Percentiles rank a stretch among this genome's conserved stretches.
Conservation (phyloP, 495 filamentous ascomycete genomes). For the Apodospora peruviana region DNA sequence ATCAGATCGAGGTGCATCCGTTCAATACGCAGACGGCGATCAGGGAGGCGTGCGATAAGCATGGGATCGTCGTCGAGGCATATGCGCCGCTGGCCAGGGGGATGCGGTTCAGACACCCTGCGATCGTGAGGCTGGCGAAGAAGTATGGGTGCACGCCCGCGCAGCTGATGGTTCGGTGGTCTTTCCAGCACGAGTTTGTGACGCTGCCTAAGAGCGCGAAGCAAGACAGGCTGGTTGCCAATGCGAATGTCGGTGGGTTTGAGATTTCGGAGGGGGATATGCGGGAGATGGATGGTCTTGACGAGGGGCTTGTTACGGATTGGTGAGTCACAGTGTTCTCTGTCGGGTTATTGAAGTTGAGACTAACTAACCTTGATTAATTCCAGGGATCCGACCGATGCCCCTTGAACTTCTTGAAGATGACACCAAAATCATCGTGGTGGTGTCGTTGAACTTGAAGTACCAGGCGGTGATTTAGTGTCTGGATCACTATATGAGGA, state of each 20-base stretch:
- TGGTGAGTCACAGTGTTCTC: constrained; percentile 32
- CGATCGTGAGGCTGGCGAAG: constrained; percentile 41
- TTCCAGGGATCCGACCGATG: constrained; percentile 31
- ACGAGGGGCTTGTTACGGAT: constrained; percentile 61
- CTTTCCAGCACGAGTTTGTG: constrained; percentile 67
- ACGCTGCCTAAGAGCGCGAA: constrained; percentile 69
- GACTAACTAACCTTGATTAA: background rate
- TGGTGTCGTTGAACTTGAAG: too few relatives aligned
- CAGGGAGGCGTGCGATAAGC: constrained; percentile 45
- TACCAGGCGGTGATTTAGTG: too few relatives aligned
- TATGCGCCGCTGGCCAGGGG: constrained; percentile 60
- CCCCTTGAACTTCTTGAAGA: too few relatives aligned
- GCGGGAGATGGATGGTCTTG: constrained; percentile 55
- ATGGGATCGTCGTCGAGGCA: constrained; percentile 56
- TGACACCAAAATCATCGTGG: too few relatives aligned
- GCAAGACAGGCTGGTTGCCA: constrained; percentile 55
- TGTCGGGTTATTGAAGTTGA: background rate
- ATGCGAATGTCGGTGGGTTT: constrained; percentile 63
- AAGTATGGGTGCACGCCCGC: constrained; percentile 57
- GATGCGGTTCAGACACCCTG: constrained; percentile 49
- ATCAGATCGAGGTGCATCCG: constrained; percentile 67
- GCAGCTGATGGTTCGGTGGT: constrained; percentile 63
- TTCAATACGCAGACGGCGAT: constrained; percentile 60
- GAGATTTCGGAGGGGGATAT: constrained; percentile 59
- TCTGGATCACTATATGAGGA: too few relatives aligned